These are phyloP conservation scores for Quercus engelmannii DNA, from an alignment of 306 rosid genomes.

Conservation along the genomic window DNA sequence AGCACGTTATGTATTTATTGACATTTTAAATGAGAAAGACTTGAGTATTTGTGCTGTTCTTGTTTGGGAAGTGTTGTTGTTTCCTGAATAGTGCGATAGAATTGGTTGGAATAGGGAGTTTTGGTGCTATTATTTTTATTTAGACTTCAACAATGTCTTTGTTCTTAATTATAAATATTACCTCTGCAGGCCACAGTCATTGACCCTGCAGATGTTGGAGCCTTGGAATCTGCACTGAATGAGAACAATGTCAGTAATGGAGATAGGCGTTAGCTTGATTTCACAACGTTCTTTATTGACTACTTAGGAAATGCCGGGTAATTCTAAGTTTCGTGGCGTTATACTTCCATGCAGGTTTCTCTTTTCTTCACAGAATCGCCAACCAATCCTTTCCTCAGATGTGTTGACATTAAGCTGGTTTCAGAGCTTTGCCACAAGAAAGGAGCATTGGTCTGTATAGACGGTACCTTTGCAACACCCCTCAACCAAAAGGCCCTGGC, in stretches of 20 bases:
- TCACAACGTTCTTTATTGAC: background rate
- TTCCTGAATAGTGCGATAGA: background rate
- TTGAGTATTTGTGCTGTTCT: background rate
- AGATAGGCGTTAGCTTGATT: conserved; percentile 2
- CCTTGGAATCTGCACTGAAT: conserved; percentile 68
- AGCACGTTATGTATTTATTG: background rate
- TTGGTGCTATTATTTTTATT: background rate
- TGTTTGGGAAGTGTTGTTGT: background rate
- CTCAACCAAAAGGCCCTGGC: conserved; percentile 89
- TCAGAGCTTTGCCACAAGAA: conserved; percentile 81
- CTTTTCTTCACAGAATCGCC: conserved; percentile 96
- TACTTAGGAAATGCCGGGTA: background rate
- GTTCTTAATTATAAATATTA: conserved; percentile 12
- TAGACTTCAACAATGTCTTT: background rate
- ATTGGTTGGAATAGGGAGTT: background rate
- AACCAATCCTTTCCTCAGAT: conserved; percentile 92
- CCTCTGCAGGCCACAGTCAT: conserved; percentile 65
- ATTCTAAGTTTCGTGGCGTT: conserved; percentile 12
- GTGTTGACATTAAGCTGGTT: conserved; percentile 88
- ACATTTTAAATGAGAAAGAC: background rate
- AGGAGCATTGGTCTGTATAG: conserved; percentile 87
- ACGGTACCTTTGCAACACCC: conserved; percentile 97
- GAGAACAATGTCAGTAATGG: conserved; percentile 63
- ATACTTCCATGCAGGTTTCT: conserved; percentile 60
- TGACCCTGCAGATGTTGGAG: conserved; percentile 82